phyloP scores from a whole-genome alignment of 2,329 filamentous ascomycete species.

The Aspergillus sp. region DNA sequence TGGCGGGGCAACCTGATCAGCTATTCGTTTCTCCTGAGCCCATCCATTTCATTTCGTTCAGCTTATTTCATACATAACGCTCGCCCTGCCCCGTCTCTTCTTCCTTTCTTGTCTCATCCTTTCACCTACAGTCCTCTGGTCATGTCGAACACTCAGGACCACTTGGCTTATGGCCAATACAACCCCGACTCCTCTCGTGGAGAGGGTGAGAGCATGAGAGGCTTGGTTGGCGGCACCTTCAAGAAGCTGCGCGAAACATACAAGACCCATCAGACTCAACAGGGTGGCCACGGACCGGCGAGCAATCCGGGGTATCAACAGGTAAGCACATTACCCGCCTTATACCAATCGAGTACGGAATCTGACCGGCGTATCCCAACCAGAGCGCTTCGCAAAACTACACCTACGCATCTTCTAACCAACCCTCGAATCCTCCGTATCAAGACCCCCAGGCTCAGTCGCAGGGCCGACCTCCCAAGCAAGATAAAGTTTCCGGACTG shows the following conservation, averaged over 20 bases:
- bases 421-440: conserved; percentile 26
- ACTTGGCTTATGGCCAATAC: conserved; percentile 57
- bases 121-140: background rate
- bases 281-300: background rate
- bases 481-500: conserved; percentile 44
- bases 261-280: conserved; percentile 25
- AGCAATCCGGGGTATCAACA: conserved; percentile 1
- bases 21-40: background rate
- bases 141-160: conserved; percentile 49
- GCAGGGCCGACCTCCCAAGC: conserved; percentile 27
- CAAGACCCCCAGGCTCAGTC: conserved; percentile 20
- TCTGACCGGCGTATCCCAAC: conserved; percentile 1
- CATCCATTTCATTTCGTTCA: background rate
- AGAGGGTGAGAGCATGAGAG: conserved; percentile 44
- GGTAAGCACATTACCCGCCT: background rate
- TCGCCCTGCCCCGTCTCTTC: background rate
- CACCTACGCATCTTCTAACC: conserved; percentile 23
- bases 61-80: background rate
- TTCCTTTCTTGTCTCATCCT: background rate
- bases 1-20: background rate
- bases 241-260: conserved; percentile 46
- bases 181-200: conserved; percentile 33
- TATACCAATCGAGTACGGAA: background rate
- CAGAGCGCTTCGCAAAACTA: conserved; percentile 18
- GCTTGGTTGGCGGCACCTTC: conserved; percentile 54